Evolutionary conservation across 2,329 filamentous ascomycete genomes (phyloP).

Genomic region (Dactylellina drechsleri): DNA sequence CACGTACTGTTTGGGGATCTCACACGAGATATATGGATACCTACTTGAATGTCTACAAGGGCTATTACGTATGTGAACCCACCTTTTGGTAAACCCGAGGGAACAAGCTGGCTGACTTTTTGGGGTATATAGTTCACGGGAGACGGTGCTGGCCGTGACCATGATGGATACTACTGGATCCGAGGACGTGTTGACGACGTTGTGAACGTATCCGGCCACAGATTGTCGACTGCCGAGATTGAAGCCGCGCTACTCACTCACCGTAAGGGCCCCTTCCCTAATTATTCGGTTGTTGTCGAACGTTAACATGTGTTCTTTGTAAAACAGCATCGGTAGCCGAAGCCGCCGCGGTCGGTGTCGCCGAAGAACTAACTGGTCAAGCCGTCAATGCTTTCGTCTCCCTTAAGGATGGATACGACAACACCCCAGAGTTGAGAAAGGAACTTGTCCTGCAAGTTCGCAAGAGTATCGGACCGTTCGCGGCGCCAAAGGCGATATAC

Average conservation of each 20-base stretch:
- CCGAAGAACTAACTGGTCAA: slow-evolving; percentile 94
- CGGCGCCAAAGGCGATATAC: slow-evolving; percentile 91
- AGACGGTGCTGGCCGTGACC: slow-evolving; percentile 93
- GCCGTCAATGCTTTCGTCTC: slow-evolving; percentile 96
- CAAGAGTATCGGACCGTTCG: slow-evolving; percentile 97
- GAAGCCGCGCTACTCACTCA: slow-evolving; percentile 97
- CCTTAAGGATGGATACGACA: slow-evolving; percentile 84
- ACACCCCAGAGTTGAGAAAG: slow-evolving; percentile 83
- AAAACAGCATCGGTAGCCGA: slow-evolving; percentile 78
- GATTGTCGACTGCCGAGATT: slow-evolving; percentile 96
- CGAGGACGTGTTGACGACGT: slow-evolving; percentile 97
- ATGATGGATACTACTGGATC: slow-evolving; percentile 99
- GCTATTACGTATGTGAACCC: slow-evolving; percentile 81
- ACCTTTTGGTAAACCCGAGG: neutral
- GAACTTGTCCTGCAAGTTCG: slow-evolving; percentile 94
- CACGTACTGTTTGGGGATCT: slow-evolving; percentile 94
- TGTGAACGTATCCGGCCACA: slow-evolving; percentile 96
- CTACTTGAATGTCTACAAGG: slow-evolving; percentile 96
- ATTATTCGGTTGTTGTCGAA: neutral
- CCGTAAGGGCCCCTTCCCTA: slow-evolving; percentile 63
- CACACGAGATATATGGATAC: slow-evolving; percentile 99
- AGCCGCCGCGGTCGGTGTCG: slow-evolving; percentile 91
- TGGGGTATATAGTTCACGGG: slow-evolving; percentile 76
- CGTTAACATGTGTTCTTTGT: slow-evolving; percentile 1
- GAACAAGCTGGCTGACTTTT: slow-evolving; percentile 18